Conservation (phyloP, 2,329 filamentous ascomycete genomes). For the Pestalotiopsis sp. region DNA sequence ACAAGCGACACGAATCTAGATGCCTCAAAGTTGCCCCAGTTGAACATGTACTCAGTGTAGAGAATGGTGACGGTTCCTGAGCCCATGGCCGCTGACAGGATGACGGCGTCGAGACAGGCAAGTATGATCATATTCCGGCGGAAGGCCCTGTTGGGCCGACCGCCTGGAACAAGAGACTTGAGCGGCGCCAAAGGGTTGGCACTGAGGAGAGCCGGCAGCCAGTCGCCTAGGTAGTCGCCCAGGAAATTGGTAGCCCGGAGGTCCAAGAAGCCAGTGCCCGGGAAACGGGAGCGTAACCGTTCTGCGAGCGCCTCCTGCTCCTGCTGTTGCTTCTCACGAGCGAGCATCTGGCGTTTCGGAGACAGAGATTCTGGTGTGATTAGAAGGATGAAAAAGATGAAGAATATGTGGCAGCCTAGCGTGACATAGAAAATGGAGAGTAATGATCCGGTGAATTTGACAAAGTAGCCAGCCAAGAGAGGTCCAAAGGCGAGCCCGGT, state of each 20-base stretch:
- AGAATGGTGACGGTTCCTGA: conserved; percentile 80
- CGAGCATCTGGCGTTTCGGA: conserved; percentile 68
- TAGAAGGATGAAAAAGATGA: conserved; percentile 72
- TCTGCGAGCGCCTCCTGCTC: conserved; percentile 44
- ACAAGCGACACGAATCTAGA: conserved; percentile 81
- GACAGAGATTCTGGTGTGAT: conserved; percentile 85
- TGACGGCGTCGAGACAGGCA: conserved; percentile 77
- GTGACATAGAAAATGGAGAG: conserved; percentile 85
- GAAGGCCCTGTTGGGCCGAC: conserved; percentile 62
- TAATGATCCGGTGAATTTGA: conserved; percentile 74
- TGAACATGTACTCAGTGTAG: conserved; percentile 79
- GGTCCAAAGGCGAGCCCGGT: conserved; percentile 87
- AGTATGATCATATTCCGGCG: conserved; percentile 83
- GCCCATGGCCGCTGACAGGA: conserved; percentile 83
- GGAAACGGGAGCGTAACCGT: conserved; percentile 21
- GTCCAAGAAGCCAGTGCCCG: conserved; percentile 22
- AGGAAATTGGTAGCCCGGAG: conserved; percentile 21
- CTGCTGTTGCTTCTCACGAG: conserved; percentile 66
- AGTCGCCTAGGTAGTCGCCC: conserved; percentile 25
- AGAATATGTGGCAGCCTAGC: conserved; percentile 71
- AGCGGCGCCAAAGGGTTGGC: conserved; percentile 77
- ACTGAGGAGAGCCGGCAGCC: conserved; percentile 40
- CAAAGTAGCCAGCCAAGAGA: conserved; percentile 76
- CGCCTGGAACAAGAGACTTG: conserved; percentile 74
- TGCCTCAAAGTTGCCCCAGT: conserved; percentile 81